Conservation (phyloP, 2,329 filamentous ascomycete species). For the Arthrinium phaeospermum region DNA sequence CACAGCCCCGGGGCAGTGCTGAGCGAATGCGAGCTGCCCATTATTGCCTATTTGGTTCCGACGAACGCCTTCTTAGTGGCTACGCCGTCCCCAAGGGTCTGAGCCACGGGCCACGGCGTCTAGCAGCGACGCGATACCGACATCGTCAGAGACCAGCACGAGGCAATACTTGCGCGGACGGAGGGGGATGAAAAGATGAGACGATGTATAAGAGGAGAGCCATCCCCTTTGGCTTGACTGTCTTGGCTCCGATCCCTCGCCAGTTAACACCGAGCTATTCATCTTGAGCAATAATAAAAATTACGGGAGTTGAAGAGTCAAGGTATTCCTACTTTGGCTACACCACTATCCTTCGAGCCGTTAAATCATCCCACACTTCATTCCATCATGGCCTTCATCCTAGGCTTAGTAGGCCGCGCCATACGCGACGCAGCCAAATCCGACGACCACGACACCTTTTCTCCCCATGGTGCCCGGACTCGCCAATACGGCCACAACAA, state of each 20-base stretch:
- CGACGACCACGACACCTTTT: neutral
- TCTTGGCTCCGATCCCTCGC: neutral
- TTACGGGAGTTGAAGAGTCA: neutral
- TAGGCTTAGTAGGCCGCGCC: neutral
- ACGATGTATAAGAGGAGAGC: neutral
- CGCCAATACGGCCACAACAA: neutral
- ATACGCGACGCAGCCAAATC: neutral
- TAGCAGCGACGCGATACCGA: neutral
- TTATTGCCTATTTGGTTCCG: neutral
- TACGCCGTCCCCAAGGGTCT: neutral
- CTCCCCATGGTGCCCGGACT: neutral
- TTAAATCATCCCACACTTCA: neutral
- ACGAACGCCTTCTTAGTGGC: neutral
- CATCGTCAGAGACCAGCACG: neutral
- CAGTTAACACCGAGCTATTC: neutral
- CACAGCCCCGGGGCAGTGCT: slow-evolving; percentile 6
- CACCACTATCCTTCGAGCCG: too few relatives aligned
- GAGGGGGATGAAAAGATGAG: neutral
- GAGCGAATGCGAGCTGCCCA: neutral
- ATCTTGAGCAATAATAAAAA: neutral
- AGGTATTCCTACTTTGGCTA: neutral
- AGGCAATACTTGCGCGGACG: neutral
- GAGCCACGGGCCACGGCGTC: neutral
- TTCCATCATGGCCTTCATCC: neutral
- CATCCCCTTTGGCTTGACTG: neutral